Evolutionary conservation across 2,329 filamentous ascomycete genomes (phyloP).

Genomic region (Ascochyta koolunga): DNA sequence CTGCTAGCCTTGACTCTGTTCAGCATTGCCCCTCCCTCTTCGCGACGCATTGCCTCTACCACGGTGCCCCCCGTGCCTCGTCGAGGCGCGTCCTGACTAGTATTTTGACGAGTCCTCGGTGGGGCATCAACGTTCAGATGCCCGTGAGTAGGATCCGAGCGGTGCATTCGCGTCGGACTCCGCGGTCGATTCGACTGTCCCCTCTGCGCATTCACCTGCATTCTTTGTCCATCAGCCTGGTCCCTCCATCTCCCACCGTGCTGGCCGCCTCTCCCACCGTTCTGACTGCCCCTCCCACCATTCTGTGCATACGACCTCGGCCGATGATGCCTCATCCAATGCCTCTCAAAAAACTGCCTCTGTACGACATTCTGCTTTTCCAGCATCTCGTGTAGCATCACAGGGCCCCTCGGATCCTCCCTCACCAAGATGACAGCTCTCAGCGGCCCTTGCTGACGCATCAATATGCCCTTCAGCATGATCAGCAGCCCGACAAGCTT

Average conservation of each 20-base stretch:
- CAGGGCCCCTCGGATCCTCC: conserved; percentile 23
- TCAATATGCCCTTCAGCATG: conserved; percentile 18
- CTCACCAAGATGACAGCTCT: conserved; percentile 24
- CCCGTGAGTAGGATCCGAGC: neutral
- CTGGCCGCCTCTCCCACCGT: neutral
- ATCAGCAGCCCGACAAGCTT: conserved; percentile 31
- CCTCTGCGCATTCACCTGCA: neutral
- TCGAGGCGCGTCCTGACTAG: neutral
- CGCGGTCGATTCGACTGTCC: neutral
- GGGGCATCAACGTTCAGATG: neutral
- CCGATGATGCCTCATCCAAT: conserved; percentile 19
- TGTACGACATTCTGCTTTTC: conserved; percentile 16
- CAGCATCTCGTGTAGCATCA: conserved; percentile 25
- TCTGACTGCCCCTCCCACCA: neutral
- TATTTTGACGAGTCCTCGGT: neutral
- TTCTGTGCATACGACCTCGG: neutral
- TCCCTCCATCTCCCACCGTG: neutral
- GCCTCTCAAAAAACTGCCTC: conserved; percentile 18
- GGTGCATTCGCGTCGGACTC: neutral
- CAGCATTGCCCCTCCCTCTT: neutral
- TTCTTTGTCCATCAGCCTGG: neutral
- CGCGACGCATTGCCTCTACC: conserved; percentile 1
- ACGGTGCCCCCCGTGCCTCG: neutral
- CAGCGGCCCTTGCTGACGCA: conserved; percentile 20
- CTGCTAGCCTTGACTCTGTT: neutral